These are phyloP conservation scores for Penicillium waksmanii DNA, from an alignment of 495 filamentous ascomycete genomes.

Conservation along the genomic window DNA sequence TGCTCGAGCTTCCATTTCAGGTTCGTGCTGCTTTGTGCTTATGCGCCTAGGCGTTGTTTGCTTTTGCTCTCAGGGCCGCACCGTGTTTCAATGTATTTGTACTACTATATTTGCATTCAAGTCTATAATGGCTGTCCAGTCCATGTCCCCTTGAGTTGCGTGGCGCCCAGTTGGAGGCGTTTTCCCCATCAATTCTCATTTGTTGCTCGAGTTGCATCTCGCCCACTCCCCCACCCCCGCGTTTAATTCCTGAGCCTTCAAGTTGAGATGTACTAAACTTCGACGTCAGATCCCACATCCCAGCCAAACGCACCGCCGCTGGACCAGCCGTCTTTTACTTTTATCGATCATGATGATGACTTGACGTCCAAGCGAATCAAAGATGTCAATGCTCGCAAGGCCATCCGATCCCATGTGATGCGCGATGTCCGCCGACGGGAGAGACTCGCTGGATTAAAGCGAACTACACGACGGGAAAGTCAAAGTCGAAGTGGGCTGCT, in stretches of 20 bases:
- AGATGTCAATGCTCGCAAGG: constrained; percentile 41
- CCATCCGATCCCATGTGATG: constrained; percentile 46
- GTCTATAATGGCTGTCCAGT: no score
- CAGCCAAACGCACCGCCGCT: constrained; percentile 20
- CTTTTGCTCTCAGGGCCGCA: not conserved
- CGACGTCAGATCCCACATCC: not conserved
- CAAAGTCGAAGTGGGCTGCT: constrained; percentile 2
- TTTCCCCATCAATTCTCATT: constrained; percentile 1
- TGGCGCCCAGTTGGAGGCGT: not conserved
- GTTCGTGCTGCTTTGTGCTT: constrained; percentile 24
- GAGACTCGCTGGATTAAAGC: constrained; percentile 38
- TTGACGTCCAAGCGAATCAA: constrained; percentile 43
- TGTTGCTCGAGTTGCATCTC: not conserved
- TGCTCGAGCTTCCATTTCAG: constrained; percentile 31
- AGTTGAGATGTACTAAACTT: constrained; percentile 11
- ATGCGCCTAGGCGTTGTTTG: not conserved
- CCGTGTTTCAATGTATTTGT: not conserved
- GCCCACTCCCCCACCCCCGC: not conserved
- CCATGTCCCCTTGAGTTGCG: not conserved
- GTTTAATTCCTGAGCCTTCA: not conserved
- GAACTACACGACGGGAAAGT: constrained; percentile 34
- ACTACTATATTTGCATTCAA: not conserved
- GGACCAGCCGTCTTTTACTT: constrained; percentile 40
- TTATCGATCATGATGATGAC: constrained; percentile 45
- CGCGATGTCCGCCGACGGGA: constrained; percentile 44